Conservation (phyloP, 2,329 filamentous ascomycete genomes). For the Diaporthe nobilis region DNA sequence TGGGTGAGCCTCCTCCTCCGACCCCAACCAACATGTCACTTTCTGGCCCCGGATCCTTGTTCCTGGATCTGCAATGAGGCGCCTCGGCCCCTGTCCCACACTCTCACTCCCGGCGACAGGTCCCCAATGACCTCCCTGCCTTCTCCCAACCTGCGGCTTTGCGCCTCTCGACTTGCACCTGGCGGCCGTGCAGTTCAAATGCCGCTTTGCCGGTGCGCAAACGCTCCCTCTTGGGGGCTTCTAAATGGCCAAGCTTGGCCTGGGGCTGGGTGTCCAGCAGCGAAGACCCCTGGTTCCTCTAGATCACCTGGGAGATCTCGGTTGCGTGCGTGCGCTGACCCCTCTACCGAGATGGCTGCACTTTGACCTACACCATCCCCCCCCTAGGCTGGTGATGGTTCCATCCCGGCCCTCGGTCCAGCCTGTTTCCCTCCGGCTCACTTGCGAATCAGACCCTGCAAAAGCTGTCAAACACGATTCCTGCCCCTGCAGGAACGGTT, state of each 20-base stretch:
- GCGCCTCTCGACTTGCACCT: conserved; percentile 14
- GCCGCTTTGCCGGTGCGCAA: conserved; percentile 22
- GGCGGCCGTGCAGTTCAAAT: conserved; percentile 13
- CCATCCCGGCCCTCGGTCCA: conserved; percentile 20
- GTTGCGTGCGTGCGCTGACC: conserved; percentile 30
- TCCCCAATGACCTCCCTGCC: conserved; percentile 20
- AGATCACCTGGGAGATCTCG: conserved; percentile 27
- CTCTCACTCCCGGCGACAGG: background rate
- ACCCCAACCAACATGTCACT: conserved; percentile 26
- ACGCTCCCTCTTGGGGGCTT: conserved; percentile 20
- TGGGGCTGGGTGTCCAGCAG: background rate
- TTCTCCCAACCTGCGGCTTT: conserved; percentile 15
- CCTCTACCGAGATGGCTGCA: conserved; percentile 27
- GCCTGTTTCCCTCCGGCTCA: conserved; percentile 10
- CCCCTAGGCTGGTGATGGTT: conserved; percentile 29
- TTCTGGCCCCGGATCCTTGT: conserved; percentile 34
- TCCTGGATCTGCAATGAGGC: conserved; percentile 33
- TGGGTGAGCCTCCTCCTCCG: conserved; percentile 11
- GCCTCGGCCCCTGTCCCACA: conserved; percentile 30
- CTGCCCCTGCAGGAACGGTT: conserved; percentile 37
- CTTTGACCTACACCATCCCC: conserved; percentile 32
- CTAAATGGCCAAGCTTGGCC: background rate
- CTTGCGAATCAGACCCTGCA: conserved; percentile 32
- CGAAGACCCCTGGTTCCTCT: conserved; percentile 16
- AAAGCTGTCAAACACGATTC: conserved; percentile 35